These are phyloP conservation scores for Lentinula raphanica DNA, from an alignment of 768 basidiomycete species.

Conservation along the genomic window DNA sequence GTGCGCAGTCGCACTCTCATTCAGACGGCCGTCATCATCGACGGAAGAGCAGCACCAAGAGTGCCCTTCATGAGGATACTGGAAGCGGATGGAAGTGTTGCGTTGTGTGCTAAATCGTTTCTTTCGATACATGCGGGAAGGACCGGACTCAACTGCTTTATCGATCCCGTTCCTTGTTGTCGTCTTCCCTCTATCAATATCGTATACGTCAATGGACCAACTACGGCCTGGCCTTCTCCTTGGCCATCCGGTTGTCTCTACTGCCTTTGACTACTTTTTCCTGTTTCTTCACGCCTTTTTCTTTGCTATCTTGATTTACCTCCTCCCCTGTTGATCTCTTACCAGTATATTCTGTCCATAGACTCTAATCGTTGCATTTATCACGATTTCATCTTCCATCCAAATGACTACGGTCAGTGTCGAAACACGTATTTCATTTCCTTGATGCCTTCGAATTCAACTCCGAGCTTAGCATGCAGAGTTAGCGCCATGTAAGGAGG, in stretches of 20 bases:
- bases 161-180: background rate
- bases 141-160: background rate
- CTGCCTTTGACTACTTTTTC: background rate
- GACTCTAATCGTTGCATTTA: constrained; percentile 6
- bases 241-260: background rate
- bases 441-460: background rate
- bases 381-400: background rate
- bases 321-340: background rate
- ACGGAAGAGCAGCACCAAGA: constrained; percentile 48
- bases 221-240: background rate
- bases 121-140: background rate
- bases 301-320: constrained; percentile 1
- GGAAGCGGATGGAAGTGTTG: constrained; percentile 54
- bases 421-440: no score
- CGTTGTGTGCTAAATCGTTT: constrained; percentile 50
- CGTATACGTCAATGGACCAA: background rate
- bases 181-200: background rate
- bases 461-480: no score
- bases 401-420: background rate
- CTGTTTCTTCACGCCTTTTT: background rate
- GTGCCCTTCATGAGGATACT: constrained; percentile 36
- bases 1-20: constrained; percentile 48
- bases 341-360: constrained; percentile 3
- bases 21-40: constrained; percentile 42
- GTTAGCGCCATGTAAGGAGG: no score